These are phyloP conservation scores for Clohesyomyces aquaticus DNA, from an alignment of 495 filamentous ascomycete genomes.

Conservation along the genomic window DNA sequence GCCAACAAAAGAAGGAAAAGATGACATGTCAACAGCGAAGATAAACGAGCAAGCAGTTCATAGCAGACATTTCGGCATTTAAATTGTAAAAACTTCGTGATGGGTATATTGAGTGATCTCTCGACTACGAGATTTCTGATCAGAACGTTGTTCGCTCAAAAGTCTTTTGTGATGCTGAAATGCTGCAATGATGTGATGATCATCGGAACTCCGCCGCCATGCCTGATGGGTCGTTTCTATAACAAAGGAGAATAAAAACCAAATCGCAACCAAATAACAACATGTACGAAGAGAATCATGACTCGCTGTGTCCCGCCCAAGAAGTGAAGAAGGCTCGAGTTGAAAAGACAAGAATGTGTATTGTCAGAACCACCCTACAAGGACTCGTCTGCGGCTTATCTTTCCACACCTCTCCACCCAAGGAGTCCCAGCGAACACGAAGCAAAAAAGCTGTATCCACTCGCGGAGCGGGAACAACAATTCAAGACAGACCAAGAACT, in stretches of 20 bases:
- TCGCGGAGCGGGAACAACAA: constrained; percentile 5
- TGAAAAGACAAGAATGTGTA: constrained; percentile 17
- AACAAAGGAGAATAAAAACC: constrained; percentile 4
- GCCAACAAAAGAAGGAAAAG: background rate
- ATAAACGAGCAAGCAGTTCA: background rate
- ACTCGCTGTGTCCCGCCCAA: background rate
- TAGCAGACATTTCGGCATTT: no score
- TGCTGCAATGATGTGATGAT: background rate
- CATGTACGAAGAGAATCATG: background rate
- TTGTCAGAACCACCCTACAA: constrained; percentile 17
- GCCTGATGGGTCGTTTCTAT: constrained; percentile 23
- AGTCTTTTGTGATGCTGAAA: background rate
- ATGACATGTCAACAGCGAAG: background rate
- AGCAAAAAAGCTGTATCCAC: background rate
- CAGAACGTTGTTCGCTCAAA: no score
- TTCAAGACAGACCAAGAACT: constrained; percentile 4
- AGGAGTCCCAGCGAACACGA: background rate
- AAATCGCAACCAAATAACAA: background rate
- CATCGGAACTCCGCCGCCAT: constrained; percentile 14
- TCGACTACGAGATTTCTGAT: background rate
- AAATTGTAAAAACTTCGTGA: background rate
- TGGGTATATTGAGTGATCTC: background rate
- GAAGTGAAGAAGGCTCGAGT: background rate
- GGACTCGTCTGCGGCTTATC: background rate
- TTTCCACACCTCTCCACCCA: constrained; percentile 1